Evolutionary conservation across 1,284 basidiomycete genomes (phyloP).

Genomic region (Sporisorium reilianum): DNA sequence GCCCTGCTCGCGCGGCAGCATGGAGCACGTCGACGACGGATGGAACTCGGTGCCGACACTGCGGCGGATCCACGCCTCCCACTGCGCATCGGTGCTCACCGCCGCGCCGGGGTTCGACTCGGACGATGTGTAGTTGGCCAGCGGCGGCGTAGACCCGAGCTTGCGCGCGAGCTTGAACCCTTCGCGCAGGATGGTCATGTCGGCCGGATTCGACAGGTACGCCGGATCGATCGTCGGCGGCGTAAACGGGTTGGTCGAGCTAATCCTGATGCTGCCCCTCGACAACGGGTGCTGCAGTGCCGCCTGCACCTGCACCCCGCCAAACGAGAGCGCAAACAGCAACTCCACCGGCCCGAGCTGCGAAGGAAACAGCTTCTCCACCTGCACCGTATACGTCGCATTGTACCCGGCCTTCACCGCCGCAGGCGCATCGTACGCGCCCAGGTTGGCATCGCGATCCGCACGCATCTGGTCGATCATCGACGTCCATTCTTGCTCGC

Average conservation of each 20-base stretch:
- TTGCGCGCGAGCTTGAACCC: constrained; percentile 74
- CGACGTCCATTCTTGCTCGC: constrained; percentile 49
- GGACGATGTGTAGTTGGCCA: constrained; percentile 24
- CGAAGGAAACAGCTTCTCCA: constrained; percentile 70
- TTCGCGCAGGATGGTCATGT: constrained; percentile 75
- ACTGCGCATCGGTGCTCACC: constrained; percentile 71
- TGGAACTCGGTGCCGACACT: constrained; percentile 72
- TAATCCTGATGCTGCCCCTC: constrained; percentile 72
- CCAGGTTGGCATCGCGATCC: constrained; percentile 59
- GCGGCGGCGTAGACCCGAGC: constrained; percentile 67
- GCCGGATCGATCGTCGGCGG: constrained; percentile 76
- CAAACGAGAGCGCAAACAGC: constrained; percentile 52
- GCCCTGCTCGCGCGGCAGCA: constrained; percentile 58
- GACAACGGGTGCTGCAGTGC: constrained; percentile 78
- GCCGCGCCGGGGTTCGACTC: constrained; percentile 40
- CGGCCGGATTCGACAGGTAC: constrained; percentile 72
- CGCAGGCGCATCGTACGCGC: constrained; percentile 72
- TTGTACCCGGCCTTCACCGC: constrained; percentile 77
- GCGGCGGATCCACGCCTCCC: constrained; percentile 72
- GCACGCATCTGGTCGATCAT: constrained; percentile 37
- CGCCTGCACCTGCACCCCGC: constrained; percentile 73
- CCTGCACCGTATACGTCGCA: constrained; percentile 74
- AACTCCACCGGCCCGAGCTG: constrained; percentile 57
- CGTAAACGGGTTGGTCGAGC: constrained; percentile 74
- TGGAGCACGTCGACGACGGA: constrained; percentile 70